A percentile compares a stretch with the other conserved stretches of the same genome.
phyloP scores from a whole-genome alignment of 2,329 filamentous ascomycete genomes.

The Diaporthe capsici region DNA sequence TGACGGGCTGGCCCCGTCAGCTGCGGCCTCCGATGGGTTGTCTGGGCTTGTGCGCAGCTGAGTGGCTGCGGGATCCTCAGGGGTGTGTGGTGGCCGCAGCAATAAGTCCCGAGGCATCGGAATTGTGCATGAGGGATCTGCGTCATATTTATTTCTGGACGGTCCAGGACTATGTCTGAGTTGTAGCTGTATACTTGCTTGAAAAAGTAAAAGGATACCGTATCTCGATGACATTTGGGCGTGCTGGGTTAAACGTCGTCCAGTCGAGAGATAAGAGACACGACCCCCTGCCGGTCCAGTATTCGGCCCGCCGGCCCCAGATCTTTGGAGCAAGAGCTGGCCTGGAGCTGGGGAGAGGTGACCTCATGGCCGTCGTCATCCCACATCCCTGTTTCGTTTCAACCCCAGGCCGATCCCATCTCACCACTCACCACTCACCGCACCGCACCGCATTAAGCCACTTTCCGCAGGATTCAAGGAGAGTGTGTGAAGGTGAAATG shows the following conservation, averaged over 20 bases:
- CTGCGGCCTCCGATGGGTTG: conserved; percentile 18
- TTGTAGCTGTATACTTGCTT: not conserved
- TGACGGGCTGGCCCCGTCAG: conserved; percentile 13
- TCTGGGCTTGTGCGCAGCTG: conserved; percentile 8
- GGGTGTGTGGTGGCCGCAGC: not conserved
- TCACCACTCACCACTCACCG: not conserved
- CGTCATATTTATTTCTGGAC: conserved; percentile 5
- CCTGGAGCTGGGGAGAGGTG: not conserved
- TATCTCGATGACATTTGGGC: not conserved
- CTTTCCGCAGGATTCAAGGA: conserved; percentile 25
- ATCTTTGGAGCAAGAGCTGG: not conserved
- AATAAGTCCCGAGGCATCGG: not conserved
- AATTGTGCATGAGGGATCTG: not conserved
- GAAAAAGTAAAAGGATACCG: no score
- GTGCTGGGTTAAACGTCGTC: not conserved
- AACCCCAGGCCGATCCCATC: conserved; percentile 33
- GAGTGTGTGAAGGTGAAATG: not conserved
- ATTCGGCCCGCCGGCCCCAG: conserved; percentile 10
- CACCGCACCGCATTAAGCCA: conserved; percentile 6
- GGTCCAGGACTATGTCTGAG: not conserved
- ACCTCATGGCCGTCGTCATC: conserved; percentile 27
- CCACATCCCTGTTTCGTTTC: conserved; percentile 29
- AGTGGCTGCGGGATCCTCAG: conserved; percentile 16
- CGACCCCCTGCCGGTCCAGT: not conserved
- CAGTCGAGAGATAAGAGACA: not conserved